Percentiles rank a stretch among this genome's conserved stretches.
These are phyloP conservation scores for Dictyostelium firmibasis DNA, from an alignment of 78 protist species.

Conservation along the genomic window DNA sequence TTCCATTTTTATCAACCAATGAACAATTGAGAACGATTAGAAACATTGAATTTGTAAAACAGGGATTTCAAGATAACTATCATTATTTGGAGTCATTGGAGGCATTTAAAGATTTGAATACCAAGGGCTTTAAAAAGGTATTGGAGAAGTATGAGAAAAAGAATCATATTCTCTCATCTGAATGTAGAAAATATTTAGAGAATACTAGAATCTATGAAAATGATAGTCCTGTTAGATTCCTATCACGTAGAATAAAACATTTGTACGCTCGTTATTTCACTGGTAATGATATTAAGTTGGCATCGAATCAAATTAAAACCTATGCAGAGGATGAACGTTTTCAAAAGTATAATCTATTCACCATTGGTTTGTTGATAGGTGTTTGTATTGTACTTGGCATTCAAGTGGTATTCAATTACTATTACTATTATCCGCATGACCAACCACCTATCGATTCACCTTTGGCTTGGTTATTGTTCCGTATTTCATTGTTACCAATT, in stretches of 20 bases:
- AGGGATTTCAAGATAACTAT: conserved; percentile 28
- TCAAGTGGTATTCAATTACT: conserved; percentile 9
- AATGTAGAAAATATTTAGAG: background rate
- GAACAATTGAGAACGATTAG: background rate
- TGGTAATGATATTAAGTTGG: conserved; percentile 57
- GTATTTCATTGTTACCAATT: conserved; percentile 32
- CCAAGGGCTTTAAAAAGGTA: conserved; percentile 21
- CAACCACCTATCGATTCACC: conserved; percentile 44
- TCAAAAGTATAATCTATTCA: background rate
- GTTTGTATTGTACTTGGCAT: conserved; percentile 6
- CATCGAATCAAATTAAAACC: background rate
- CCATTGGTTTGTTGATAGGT: conserved; percentile 32
- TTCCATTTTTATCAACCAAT: conserved; percentile 15
- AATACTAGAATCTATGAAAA: background rate
- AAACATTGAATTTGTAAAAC: conserved; percentile 23
- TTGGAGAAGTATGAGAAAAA: conserved; percentile 25
- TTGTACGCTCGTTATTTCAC: conserved; percentile 45
- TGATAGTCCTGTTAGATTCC: background rate
- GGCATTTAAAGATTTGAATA: conserved; percentile 23
- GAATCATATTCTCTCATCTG: background rate
- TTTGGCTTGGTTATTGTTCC: conserved; percentile 65
- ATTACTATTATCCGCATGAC: conserved; percentile 31
- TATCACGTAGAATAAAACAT: background rate
- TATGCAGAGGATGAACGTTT: background rate
- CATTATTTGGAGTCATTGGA: background rate